Base-by-base conservation (phyloP, 164 flowering plant genomes). In the Magnolia officinalis region DNA sequence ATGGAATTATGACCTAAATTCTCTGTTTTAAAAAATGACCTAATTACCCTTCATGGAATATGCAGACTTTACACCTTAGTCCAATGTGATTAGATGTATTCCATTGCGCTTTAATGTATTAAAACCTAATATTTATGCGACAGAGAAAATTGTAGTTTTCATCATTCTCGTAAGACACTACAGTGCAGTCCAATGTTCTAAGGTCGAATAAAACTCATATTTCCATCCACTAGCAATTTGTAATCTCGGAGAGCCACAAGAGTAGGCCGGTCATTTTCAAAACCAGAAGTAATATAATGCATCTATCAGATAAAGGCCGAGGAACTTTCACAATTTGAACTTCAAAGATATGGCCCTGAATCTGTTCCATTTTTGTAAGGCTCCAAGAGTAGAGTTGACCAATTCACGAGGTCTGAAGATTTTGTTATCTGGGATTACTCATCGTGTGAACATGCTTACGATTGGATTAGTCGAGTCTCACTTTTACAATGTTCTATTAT, bases 351-450 rank as follows among this genome's bases (percentile, higher is more conserved):
- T 7, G 21, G 13, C 19, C 37, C 65, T 74, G 55, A 51, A 61
- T 16, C 79, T 88, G 50, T 86, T 90, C 96, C 78, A 70, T 73
- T 65, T 20, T 76, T 58, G 79, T 91, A 90, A 82, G 91, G 91
- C 29, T 88, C 88, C 63, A 81, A 70, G 90, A 70, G 89, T 89
- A 83, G 91, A 92, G 78, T 86, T 86, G 77, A 91, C 94, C 75
- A 90, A 87, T 78, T 93, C 98, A 83, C 88, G 90, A 9, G 98
- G 98, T 73, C 96, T 96, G 83, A 86, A 90, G 1, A 87, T 70
- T 52, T 88, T 86, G 75, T 59, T 83, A 31, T 74, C 72, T 63
- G 80, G 84, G 80, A 90, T 82, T 0, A 51, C 3, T 91, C 94
- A 93, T 49, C 86, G 71, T 29, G 85, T 75, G 52, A 87, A 93